phyloP scores from a whole-genome alignment of 2,329 filamentous ascomycete genomes.

The Trichoderma cornu-damae region DNA sequence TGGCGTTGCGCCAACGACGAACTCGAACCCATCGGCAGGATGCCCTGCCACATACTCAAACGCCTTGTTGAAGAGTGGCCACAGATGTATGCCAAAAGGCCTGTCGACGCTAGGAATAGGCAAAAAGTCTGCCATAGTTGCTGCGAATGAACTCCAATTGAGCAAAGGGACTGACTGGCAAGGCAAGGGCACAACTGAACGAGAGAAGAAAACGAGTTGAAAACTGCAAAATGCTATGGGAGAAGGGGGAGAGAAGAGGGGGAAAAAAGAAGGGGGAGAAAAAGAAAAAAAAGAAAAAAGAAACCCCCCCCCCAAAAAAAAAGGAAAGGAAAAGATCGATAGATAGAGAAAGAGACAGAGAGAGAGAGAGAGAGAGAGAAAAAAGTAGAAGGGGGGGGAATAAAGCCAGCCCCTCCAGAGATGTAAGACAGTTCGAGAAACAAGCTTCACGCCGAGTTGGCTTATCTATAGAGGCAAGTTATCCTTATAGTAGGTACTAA shows the following conservation, averaged over 20 bases:
- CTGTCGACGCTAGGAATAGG: conserved; percentile 15
- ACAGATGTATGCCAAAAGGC: conserved; percentile 18
- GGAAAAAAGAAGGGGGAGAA: too few relatives aligned
- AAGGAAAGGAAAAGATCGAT: too few relatives aligned
- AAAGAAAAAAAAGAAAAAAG: too few relatives aligned
- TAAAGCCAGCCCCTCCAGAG: too few relatives aligned
- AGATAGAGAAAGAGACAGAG: too few relatives aligned
- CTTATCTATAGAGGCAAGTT: too few relatives aligned
- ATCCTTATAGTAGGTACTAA: too few relatives aligned
- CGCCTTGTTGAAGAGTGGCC: conserved; percentile 63
- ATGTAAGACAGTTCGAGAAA: not conserved
- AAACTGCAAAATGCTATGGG: not conserved
- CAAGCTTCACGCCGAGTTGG: conserved; percentile 1
- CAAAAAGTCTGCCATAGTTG: not conserved
- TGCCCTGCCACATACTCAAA: conserved; percentile 67
- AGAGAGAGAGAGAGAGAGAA: too few relatives aligned
- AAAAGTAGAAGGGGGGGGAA: too few relatives aligned
- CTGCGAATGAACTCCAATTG: not conserved
- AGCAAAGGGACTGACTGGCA: not conserved
- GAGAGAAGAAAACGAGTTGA: not conserved
- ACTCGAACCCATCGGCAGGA: conserved; percentile 71
- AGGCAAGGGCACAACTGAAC: not conserved
- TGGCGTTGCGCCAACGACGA: conserved; percentile 66
- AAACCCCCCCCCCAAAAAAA: too few relatives aligned
- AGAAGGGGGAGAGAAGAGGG: not conserved